These are phyloP conservation scores for Globisporangium emineosum DNA, from an alignment of 352 stramenopile genomes.

Conservation along the genomic window DNA sequence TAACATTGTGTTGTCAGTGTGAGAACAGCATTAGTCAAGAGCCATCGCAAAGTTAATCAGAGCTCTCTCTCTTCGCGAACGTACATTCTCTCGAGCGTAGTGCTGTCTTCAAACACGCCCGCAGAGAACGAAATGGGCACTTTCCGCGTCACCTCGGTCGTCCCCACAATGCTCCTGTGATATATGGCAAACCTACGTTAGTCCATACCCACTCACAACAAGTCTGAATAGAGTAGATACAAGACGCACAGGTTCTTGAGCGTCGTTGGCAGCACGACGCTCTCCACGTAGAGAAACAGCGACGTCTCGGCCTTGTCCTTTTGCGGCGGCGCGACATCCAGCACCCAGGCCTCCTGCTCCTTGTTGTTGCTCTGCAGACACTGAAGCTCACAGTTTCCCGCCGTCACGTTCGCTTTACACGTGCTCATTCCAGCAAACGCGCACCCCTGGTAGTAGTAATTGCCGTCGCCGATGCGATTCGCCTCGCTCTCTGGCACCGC, in stretches of 20 bases:
- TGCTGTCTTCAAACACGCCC: constrained; percentile 42
- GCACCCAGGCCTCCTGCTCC: constrained; percentile 38
- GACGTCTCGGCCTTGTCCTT: constrained; percentile 59
- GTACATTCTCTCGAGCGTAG: constrained; percentile 48
- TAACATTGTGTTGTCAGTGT: background rate
- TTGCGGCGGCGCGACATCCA: constrained; percentile 61
- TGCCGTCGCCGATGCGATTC: constrained; percentile 37
- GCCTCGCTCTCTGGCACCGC: constrained; percentile 22
- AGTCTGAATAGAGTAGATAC: background rate
- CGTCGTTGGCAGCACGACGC: constrained; percentile 43
- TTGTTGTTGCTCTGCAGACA: constrained; percentile 47
- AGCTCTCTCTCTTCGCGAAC: background rate
- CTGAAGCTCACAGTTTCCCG: constrained; percentile 55
- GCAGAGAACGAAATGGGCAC: constrained; percentile 58
- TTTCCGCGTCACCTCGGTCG: constrained; percentile 46
- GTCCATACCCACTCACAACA: background rate
- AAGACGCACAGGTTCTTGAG: constrained; percentile 58
- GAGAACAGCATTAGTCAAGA: background rate
- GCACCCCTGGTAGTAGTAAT: constrained; percentile 68
- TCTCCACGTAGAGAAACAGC: constrained; percentile 54
- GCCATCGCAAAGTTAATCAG: background rate
- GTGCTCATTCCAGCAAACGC: constrained; percentile 41
- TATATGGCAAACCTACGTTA: background rate
- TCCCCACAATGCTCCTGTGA: constrained; percentile 57
- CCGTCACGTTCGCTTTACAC: constrained; percentile 45